Evolutionary conservation across 805 yeast species (phyloP), one percentile per base, ranked within the genome.

Genomic region (Priceomyces carsonii): DNA sequence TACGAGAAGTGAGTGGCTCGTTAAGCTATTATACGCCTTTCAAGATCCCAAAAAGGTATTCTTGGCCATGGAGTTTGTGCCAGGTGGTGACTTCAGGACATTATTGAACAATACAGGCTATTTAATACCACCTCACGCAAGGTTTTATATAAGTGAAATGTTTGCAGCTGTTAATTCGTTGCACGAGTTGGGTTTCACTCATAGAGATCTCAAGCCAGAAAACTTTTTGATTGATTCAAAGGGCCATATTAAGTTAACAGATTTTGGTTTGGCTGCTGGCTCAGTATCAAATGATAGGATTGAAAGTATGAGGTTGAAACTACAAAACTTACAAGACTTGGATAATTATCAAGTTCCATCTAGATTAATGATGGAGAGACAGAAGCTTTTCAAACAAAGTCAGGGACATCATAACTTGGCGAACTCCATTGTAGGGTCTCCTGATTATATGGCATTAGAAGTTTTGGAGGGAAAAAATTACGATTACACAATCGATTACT

Each of bases 11-110:
- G 96, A 89, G 41, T 93, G 99, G 99, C 71, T 93, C 24, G 99
- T 93, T 26, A 89, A 89, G 61, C 71, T 93, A 33, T 72, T 88
- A 39, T 93, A 93, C 58, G 96, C 98, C 2, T 93, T 93, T 66
- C 99, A 93, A 61, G 98, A 93, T 62, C 62, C 82, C 0, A 90
- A 85, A 43, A 85, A 85, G 53, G 85, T 93, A 19, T 93, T 87
- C 51, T 71, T 93, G 53, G 99, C 99, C 2, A 93, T 93, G 99
- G 99, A 93, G 59, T 93, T 86, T 61, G 99, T 93, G n/a, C 97
- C 99, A 6, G 99, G 99, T 40, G 99, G 99, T 35, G 99, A 93
- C 58, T 93, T 87, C 69, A 81, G 99, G 56, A 93, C 99, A 0
- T 66, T 93, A 41, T 75, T 93, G 45, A 90, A 89, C 60, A 91